phyloP scores from a whole-genome alignment of 441 rosid species.

The Brassica hybrid region DNA sequence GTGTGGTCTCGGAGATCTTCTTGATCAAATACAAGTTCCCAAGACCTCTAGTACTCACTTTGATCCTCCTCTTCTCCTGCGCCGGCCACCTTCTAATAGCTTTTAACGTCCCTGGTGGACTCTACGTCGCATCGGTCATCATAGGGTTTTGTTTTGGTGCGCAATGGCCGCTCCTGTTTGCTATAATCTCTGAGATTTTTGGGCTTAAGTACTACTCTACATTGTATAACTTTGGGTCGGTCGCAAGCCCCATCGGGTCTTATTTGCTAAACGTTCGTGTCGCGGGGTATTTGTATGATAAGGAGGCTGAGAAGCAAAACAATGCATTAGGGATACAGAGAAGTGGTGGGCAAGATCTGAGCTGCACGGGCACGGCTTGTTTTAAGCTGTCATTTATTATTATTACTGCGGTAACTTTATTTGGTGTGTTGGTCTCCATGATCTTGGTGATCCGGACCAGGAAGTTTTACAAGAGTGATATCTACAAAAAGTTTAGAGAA shows the following conservation, averaged over 20 bases:
- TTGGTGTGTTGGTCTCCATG: slow-evolving; percentile 65
- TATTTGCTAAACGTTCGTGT: slow-evolving; percentile 62
- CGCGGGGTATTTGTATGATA: slow-evolving; percentile 71
- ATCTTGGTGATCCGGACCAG: slow-evolving; percentile 72
- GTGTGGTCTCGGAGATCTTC: slow-evolving; percentile 68
- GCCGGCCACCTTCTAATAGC: slow-evolving; percentile 71
- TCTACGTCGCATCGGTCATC: slow-evolving; percentile 65
- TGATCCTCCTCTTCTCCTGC: slow-evolving; percentile 61
- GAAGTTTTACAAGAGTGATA: slow-evolving; percentile 78
- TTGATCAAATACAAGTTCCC: slow-evolving; percentile 62
- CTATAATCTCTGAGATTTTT: slow-evolving; percentile 71
- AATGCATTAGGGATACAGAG: slow-evolving; percentile 41
- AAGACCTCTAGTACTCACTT: slow-evolving; percentile 58
- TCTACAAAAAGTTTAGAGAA: slow-evolving; percentile 75
- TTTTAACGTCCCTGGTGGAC: slow-evolving; percentile 63
- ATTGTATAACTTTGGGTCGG: slow-evolving; percentile 61
- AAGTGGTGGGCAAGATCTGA: slow-evolving; percentile 45
- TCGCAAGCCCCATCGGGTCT: slow-evolving; percentile 68
- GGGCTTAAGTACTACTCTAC: slow-evolving; percentile 77
- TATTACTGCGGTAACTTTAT: slow-evolving; percentile 65
- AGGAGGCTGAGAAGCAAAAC: slow-evolving; percentile 65
- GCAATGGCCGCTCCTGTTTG: slow-evolving; percentile 67
- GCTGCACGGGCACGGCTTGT: slow-evolving; percentile 65
- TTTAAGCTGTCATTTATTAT: slow-evolving; percentile 74
- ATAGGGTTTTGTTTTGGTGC: slow-evolving; percentile 87